Evolutionary conservation across 2,329 filamentous ascomycete genomes (phyloP).

Genomic region (Chrysoporthe cubensis): DNA sequence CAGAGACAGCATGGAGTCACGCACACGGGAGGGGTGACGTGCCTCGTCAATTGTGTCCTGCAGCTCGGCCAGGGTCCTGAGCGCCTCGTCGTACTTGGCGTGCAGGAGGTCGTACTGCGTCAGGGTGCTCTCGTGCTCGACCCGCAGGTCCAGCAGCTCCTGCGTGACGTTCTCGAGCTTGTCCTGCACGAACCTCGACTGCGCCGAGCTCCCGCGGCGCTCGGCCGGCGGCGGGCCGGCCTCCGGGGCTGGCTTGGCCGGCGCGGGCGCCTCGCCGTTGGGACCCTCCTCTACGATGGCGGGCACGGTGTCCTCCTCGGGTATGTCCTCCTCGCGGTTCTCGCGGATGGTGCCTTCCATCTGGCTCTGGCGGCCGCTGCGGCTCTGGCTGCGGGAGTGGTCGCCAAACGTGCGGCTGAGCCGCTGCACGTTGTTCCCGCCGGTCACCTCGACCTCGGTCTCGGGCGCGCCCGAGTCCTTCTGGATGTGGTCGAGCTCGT

Average conservation of each 20-base stretch:
- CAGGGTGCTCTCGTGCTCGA: slow-evolving; percentile 85
- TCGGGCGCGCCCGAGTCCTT: slow-evolving; percentile 56
- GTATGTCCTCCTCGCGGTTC: slow-evolving; percentile 48
- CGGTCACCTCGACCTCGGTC: slow-evolving; percentile 40
- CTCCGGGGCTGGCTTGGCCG: slow-evolving; percentile 35
- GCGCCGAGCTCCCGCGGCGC: slow-evolving; percentile 69
- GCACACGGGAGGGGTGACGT: slow-evolving; percentile 61
- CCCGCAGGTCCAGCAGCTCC: slow-evolving; percentile 85
- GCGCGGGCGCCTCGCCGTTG: slow-evolving; percentile 40
- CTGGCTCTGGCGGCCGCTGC: slow-evolving; percentile 57
- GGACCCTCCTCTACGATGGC: slow-evolving; percentile 35
- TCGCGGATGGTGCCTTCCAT: slow-evolving; percentile 60
- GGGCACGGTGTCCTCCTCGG: slow-evolving; percentile 27
- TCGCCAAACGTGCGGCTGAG: slow-evolving; percentile 48
- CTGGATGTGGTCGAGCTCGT: slow-evolving; percentile 83
- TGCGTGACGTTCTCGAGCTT: slow-evolving; percentile 91
- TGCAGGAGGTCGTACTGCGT: slow-evolving; percentile 81
- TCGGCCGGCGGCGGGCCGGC: slow-evolving; percentile 36
- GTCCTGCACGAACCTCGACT: slow-evolving; percentile 84
- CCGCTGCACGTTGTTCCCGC: slow-evolving; percentile 49
- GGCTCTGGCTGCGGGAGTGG: slow-evolving; percentile 59
- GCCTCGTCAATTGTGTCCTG: slow-evolving; percentile 85
- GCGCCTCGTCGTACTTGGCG: slow-evolving; percentile 86
- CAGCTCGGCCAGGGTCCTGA: slow-evolving; percentile 80
- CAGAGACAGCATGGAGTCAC: slow-evolving; percentile 61